Base-by-base conservation (phyloP, 148 eudicot species). In the Chenopodium berlandieri region DNA sequence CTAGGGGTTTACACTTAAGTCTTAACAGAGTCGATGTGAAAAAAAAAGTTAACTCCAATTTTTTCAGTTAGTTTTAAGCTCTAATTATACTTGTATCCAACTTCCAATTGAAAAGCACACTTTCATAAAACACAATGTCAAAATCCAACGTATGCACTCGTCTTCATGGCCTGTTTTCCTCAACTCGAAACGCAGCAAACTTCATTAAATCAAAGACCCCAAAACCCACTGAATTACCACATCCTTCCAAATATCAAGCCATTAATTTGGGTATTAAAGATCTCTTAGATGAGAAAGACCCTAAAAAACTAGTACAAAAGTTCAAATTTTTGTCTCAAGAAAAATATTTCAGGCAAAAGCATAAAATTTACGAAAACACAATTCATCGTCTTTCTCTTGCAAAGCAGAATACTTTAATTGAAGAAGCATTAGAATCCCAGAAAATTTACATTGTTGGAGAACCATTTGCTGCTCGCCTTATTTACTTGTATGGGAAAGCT, bases 401-500 rank as follows among this genome's bases (percentile, higher is more conserved):
- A 1, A 81, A 84, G 0, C 60, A 73, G 17, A 71, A 27, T 20
- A 9, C 75, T 25, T 82, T 81, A 16, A 77, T 81, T 37, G 78
- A 81, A 46, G 19, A 81, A 16, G 70, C 52, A 14, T 68, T 84
- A 12, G 81, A 84, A 65, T 47, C 75, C 75, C 84, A 84, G 82
- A 81, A 81, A 66, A 56, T 2, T 1, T 78, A 77, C 66, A 14
- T 77, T 54, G 25, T 27, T 19, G 32, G 12, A 4, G 81, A 81
- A 27, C 63, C 25, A 7, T 84, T 84, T 56, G 81, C 78, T 65
- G 30, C 79, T 0, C 71, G 75, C 4, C 20, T 84, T 40, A 81
- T 84, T 0, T 4, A 14, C 9, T 73, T 77, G 5, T 84, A 84
- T 44, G 86, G 86, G 5, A 84, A 78, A 84, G 72, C 68, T 31